Conservation (phyloP, 2,329 filamentous ascomycete genomes). For the Phyllosticta paracitricarpa region DNA sequence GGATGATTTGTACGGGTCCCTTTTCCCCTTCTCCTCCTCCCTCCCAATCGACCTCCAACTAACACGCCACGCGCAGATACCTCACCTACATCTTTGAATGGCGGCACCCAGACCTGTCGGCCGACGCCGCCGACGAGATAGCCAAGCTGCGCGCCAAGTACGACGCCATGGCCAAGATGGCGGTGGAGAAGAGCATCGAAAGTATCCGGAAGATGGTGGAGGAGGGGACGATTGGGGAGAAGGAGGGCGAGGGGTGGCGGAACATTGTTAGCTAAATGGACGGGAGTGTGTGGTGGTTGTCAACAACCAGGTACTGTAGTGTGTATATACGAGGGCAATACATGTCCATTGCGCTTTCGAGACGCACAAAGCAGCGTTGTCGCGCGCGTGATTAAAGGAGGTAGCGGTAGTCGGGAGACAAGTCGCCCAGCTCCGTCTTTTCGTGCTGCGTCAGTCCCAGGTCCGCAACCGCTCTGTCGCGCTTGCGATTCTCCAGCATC, state of each 20-base stretch:
- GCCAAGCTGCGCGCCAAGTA: slow-evolving; percentile 19
- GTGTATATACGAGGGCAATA: not conserved
- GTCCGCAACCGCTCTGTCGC: slow-evolving; percentile 39
- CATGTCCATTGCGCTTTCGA: too few relatives aligned
- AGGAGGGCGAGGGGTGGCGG: not conserved
- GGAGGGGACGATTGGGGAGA: slow-evolving; percentile 22
- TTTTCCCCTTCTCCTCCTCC: not conserved
- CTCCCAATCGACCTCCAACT: not conserved
- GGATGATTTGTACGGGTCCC: slow-evolving; percentile 14
- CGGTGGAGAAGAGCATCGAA: slow-evolving; percentile 34
- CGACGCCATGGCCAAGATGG: slow-evolving; percentile 28
- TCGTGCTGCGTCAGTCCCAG: slow-evolving; percentile 49
- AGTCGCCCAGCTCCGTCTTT: slow-evolving; percentile 50
- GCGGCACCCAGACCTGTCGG: slow-evolving; percentile 24
- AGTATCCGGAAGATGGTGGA: slow-evolving; percentile 33
- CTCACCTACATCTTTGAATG: slow-evolving; percentile 41
- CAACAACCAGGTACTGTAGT: not conserved
- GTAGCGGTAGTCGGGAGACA: slow-evolving; percentile 52
- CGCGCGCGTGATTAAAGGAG: slow-evolving; percentile 33
- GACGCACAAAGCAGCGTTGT: too few relatives aligned
- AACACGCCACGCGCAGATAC: not conserved
- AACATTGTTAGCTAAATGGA: not conserved
- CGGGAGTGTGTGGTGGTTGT: not conserved
- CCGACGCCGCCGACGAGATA: slow-evolving; percentile 24
- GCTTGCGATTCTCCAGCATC: slow-evolving; percentile 48